Percentiles rank a stretch among this genome's conserved stretches.
phyloP scores from a whole-genome alignment of 441 rosid genomes.

The Eugenia klotzschiana region DNA sequence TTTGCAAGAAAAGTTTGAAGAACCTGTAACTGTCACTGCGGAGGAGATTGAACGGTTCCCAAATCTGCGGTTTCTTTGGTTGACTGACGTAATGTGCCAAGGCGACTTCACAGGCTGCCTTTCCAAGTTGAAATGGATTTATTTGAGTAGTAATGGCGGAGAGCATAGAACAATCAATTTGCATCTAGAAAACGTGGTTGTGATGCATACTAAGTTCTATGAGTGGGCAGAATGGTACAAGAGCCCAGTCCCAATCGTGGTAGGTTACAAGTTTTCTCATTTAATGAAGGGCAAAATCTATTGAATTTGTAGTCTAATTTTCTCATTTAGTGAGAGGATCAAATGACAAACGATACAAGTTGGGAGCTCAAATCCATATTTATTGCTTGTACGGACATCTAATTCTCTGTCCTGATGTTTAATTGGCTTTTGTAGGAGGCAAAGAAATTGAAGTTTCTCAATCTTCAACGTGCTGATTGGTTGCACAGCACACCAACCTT shows the following conservation, averaged over 20 bases:
- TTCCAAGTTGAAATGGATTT: too few species aligned
- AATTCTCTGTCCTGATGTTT: background rate
- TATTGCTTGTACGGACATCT: background rate
- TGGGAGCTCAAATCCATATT: background rate
- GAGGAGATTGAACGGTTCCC: too few species aligned
- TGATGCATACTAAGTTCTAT: background rate
- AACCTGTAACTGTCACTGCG: too few species aligned
- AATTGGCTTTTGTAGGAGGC: background rate
- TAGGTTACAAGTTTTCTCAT: background rate
- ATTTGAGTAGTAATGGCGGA: too few species aligned
- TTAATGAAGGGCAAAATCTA: background rate
- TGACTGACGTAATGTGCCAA: too few species aligned
- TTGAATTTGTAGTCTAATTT: background rate
- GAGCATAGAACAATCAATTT: too few species aligned
- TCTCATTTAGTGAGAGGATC: background rate
- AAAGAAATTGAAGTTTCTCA: background rate
- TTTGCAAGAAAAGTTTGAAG: too few species aligned
- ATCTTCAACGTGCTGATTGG: background rate
- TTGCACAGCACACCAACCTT: background rate
- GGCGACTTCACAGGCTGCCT: too few species aligned
- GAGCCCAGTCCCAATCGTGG: too few species aligned
- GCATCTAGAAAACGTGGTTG: too few species aligned
- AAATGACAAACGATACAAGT: background rate
- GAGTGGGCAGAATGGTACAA: too few species aligned
- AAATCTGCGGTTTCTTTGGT: background rate